These are phyloP conservation scores for Emergomyces africanus DNA, from an alignment of 2,329 filamentous ascomycete genomes.

Conservation along the genomic window DNA sequence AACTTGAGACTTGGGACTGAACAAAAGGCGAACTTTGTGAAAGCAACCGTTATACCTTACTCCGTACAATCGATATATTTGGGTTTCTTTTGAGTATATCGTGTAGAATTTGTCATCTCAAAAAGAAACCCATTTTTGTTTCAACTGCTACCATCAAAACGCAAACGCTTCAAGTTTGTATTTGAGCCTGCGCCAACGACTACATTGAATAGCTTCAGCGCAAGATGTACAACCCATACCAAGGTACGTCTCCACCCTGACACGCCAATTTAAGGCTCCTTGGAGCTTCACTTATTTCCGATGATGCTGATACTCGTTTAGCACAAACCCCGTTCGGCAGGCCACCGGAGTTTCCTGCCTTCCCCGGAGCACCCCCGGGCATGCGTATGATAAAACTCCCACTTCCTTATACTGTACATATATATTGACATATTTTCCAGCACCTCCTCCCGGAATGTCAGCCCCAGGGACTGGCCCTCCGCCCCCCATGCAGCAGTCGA, in stretches of 20 bases:
- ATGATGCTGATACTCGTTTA: conserved; percentile 11
- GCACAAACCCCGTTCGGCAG: conserved; percentile 51
- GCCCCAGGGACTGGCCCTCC: conserved; percentile 66
- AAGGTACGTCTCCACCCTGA: conserved; percentile 19
- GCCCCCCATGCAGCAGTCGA: conserved; percentile 65
- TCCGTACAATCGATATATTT: not conserved
- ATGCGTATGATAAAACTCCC: conserved; percentile 47
- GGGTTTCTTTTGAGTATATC: too few relatives aligned
- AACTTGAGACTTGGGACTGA: too few relatives aligned
- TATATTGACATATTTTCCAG: conserved; percentile 28
- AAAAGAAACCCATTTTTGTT: not conserved
- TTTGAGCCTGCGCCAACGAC: not conserved
- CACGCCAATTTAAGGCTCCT: not conserved
- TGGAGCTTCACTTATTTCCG: not conserved
- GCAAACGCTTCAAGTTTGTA: not conserved
- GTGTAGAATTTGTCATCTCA: not conserved
- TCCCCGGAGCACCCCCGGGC: conserved; percentile 65
- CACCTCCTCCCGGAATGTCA: conserved; percentile 67
- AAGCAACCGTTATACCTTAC: not conserved
- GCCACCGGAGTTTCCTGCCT: conserved; percentile 60
- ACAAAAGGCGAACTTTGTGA: not conserved
- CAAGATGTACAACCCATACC: conserved; percentile 34
- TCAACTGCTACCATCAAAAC: not conserved
- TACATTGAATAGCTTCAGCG: not conserved
- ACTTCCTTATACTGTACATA: conserved; percentile 6